Percentiles rank a stretch among this genome's conserved stretches.
phyloP scores from a whole-genome alignment of 768 basidiomycete species.

The Porphyrellus cyaneotinctus region DNA sequence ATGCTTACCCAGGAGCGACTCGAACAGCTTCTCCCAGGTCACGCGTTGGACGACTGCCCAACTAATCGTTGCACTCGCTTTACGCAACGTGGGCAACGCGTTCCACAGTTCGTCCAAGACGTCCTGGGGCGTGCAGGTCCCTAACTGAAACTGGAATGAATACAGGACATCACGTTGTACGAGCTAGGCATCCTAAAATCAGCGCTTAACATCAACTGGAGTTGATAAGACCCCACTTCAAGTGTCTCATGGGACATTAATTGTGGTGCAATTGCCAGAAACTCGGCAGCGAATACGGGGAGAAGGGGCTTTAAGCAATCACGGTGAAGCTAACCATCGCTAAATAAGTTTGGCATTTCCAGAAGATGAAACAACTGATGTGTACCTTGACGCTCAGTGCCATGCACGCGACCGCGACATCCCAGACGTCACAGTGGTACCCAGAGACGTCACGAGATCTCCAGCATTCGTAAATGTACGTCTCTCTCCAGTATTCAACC shows the following conservation, averaged over 20 bases:
- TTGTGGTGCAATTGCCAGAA: constrained; percentile 48
- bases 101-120: constrained; percentile 57
- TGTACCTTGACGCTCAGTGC: constrained; percentile 59
- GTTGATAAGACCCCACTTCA: constrained; percentile 41
- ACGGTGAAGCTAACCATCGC: constrained; percentile 50
- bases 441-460: neutral
- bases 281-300: constrained; percentile 51
- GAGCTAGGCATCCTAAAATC: constrained; percentile 31
- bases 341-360: neutral
- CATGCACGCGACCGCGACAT: constrained; percentile 54
- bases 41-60: constrained; percentile 46
- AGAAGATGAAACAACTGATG: neutral
- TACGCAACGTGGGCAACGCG: constrained; percentile 49
- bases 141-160: constrained; percentile 45
- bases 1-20: constrained; percentile 36
- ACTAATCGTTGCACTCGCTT: constrained; percentile 34
- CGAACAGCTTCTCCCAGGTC: constrained; percentile 50
- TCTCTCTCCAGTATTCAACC: constrained; percentile 10
- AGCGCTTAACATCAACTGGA: neutral
- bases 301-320: constrained; percentile 55
- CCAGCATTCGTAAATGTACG: neutral
- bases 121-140: constrained; percentile 47
- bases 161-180: constrained; percentile 55
- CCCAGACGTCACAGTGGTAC: constrained; percentile 45
- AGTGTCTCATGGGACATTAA: constrained; percentile 43